Evolutionary conservation across 2,329 filamentous ascomycete genomes (phyloP).

Genomic region (Xylaria sp.): DNA sequence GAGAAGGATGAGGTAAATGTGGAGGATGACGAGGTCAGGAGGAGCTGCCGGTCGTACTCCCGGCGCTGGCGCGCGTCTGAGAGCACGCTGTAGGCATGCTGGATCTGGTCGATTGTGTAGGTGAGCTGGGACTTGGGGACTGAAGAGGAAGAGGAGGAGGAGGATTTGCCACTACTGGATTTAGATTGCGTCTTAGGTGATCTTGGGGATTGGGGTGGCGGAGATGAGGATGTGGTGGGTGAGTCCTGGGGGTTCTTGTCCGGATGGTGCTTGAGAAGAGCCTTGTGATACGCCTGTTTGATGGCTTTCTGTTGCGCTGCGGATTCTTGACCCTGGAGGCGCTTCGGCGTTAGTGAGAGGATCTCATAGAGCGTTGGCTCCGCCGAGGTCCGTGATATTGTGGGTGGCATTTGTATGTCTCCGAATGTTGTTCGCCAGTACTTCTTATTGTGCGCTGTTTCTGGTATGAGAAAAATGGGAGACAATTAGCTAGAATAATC

Average conservation of each 20-base stretch:
- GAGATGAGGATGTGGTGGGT: constrained; percentile 25
- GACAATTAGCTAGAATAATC: background rate
- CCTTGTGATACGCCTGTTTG: constrained; percentile 71
- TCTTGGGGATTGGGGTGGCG: constrained; percentile 23
- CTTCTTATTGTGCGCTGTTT: background rate
- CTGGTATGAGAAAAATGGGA: constrained; percentile 10
- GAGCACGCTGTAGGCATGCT: constrained; percentile 66
- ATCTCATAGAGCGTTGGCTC: constrained; percentile 68
- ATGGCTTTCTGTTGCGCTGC: constrained; percentile 57
- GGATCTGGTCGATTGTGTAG: constrained; percentile 72
- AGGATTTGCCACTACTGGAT: constrained; percentile 31
- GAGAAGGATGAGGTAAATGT: constrained; percentile 23
- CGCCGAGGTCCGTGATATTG: constrained; percentile 44
- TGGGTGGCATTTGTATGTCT: constrained; percentile 41
- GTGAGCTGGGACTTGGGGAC: constrained; percentile 34
- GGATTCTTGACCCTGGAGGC: constrained; percentile 58
- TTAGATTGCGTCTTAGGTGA: constrained; percentile 23
- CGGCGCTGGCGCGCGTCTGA: constrained; percentile 60
- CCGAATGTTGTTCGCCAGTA: constrained; percentile 7
- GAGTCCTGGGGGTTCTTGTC: constrained; percentile 58
- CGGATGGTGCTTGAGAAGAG: constrained; percentile 73
- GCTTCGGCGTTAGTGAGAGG: constrained; percentile 63
- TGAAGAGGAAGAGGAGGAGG: constrained; percentile 23
- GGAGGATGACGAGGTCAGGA: constrained; percentile 33
- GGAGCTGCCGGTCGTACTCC: constrained; percentile 65